Evolutionary conservation across 257 asterid genomes (phyloP).

Genomic region (Capsicum pubescens): DNA sequence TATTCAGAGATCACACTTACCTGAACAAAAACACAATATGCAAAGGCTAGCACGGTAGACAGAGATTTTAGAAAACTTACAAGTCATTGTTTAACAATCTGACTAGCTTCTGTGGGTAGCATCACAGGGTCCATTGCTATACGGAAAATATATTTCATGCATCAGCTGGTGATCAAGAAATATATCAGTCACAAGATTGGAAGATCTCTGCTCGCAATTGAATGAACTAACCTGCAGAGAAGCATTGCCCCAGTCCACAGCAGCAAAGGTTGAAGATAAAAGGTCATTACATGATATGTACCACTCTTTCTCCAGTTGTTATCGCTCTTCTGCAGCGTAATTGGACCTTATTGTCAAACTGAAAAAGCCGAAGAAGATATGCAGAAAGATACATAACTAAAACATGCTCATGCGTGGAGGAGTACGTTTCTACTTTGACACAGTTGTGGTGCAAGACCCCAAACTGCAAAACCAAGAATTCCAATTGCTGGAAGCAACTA

Average conservation of each 20-base stretch:
- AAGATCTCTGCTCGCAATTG: constrained; percentile 28
- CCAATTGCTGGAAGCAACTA: constrained; percentile 87
- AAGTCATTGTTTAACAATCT: constrained; percentile 77
- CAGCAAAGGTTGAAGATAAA: constrained; percentile 80
- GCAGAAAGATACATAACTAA: constrained; percentile 30
- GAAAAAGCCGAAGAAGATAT: constrained; percentile 29
- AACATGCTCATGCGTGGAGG: constrained; percentile 53
- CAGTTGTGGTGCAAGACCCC: constrained; percentile 88
- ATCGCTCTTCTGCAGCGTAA: constrained; percentile 74
- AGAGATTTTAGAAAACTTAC: constrained; percentile 83
- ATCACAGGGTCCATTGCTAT: constrained; percentile 86
- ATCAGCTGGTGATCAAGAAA: constrained; percentile 22
- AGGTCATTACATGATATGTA: constrained; percentile 66
- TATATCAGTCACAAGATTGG: not conserved
- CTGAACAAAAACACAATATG: constrained; percentile 77
- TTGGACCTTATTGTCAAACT: constrained; percentile 26
- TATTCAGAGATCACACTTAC: constrained; percentile 44
- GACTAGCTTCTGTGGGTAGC: constrained; percentile 86
- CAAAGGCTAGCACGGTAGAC: constrained; percentile 90
- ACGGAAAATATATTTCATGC: constrained; percentile 35
- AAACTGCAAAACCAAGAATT: constrained; percentile 68
- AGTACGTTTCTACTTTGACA: constrained; percentile 68
- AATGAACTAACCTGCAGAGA: constrained; percentile 80
- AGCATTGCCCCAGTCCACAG: constrained; percentile 82
- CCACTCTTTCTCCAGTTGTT: constrained; percentile 86